Evolutionary conservation across 1,284 basidiomycete species (phyloP).

Genomic region (Rhodotorula sp.): DNA sequence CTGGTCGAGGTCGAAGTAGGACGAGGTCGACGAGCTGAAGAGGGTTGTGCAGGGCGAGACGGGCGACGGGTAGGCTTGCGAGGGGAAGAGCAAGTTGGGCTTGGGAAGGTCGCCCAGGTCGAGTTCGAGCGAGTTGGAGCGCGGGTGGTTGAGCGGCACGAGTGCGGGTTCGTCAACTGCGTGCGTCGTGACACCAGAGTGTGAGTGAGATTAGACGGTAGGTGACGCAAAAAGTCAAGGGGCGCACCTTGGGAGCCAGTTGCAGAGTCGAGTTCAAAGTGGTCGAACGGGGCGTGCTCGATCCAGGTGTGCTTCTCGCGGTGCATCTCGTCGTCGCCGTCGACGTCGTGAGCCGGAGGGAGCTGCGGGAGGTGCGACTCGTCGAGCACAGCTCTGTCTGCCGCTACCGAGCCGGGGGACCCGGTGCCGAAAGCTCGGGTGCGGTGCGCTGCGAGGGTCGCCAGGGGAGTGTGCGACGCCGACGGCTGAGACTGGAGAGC

Average conservation of each 20-base stretch:
- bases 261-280: background rate
- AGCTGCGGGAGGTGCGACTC: background rate
- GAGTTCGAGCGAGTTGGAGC: conserved; percentile 12
- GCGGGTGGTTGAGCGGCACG: background rate
- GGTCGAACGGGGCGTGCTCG: no score
- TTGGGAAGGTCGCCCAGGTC: conserved; percentile 10
- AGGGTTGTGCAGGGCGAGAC: conserved; percentile 2
- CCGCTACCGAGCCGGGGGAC: no score
- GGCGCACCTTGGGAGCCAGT: background rate
- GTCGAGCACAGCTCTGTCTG: no score
- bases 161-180: background rate
- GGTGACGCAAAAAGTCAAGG: background rate
- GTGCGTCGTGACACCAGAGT: background rate
- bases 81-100: background rate
- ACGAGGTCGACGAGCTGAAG: background rate
- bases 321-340: background rate
- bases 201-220: background rate
- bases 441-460: no score
- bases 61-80: conserved; percentile 7
- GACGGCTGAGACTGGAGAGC: no score
- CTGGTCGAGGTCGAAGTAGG: conserved; percentile 1
- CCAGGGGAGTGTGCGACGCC: no score
- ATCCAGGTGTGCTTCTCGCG: background rate
- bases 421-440: no score
- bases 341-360: background rate